Percentiles rank a stretch among this genome's conserved stretches.
These are phyloP conservation scores for Populus hybrid DNA, from an alignment of 441 rosid genomes.

Conservation along the genomic window DNA sequence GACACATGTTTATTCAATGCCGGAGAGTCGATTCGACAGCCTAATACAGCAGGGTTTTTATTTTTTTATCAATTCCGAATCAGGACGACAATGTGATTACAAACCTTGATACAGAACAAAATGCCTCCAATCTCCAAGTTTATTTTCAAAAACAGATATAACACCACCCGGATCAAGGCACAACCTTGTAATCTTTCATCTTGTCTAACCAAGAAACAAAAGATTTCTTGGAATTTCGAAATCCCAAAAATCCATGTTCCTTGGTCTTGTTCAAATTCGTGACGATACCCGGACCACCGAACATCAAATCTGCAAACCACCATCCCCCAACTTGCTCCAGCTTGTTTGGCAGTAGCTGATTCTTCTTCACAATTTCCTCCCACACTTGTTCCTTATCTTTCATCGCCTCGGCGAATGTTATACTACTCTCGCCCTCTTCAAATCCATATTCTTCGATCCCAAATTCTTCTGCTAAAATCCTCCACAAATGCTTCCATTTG, in stretches of 20 bases:
- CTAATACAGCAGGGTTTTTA: no score
- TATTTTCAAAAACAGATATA: background rate
- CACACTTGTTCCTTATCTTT: background rate
- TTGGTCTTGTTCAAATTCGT: background rate
- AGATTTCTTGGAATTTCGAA: constrained; percentile 1
- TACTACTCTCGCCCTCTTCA: constrained; percentile 17
- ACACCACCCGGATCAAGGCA: background rate
- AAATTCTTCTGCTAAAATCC: background rate
- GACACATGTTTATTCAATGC: no score
- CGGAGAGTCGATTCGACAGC: no score
- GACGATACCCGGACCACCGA: background rate
- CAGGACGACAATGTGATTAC: background rate
- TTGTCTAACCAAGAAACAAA: background rate
- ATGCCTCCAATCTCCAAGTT: background rate
- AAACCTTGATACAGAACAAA: background rate
- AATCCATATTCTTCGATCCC: constrained; percentile 45
- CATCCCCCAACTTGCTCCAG: background rate
- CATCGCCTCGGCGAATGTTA: background rate
- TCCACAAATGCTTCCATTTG: constrained; percentile 58
- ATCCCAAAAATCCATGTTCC: constrained; percentile 3
- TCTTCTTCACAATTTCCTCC: constrained; percentile 6
- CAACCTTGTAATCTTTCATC: background rate
- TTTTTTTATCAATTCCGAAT: no score
- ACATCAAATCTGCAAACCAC: background rate
- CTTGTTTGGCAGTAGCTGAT: background rate